phyloP scores from a whole-genome alignment of 495 filamentous ascomycete genomes.

The Jackrogersella minutella region DNA sequence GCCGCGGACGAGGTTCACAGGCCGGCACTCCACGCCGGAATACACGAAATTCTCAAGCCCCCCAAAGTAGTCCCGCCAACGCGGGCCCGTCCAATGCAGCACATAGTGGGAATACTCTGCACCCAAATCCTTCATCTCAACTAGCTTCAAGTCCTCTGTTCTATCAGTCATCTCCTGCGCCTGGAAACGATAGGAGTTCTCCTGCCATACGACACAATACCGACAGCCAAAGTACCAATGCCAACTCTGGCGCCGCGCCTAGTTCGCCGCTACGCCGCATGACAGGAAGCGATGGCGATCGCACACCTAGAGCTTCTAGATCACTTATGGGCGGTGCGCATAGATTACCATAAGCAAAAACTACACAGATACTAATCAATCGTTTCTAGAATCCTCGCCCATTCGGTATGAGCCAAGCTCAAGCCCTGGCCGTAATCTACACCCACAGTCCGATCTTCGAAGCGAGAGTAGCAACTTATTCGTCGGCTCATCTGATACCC shows the following conservation, averaged over 20 bases:
- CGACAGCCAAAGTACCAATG: slow-evolving; percentile 63
- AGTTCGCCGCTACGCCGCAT: slow-evolving; percentile 74
- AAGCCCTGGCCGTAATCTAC: slow-evolving; percentile 71
- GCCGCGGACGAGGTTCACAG: slow-evolving; percentile 63
- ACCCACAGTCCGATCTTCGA: slow-evolving; percentile 68
- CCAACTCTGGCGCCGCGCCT: slow-evolving; percentile 61
- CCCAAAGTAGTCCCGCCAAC: slow-evolving; percentile 60
- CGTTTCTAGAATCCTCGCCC: slow-evolving; percentile 82
- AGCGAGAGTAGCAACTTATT: slow-evolving; percentile 89
- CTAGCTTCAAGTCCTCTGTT: slow-evolving; percentile 82
- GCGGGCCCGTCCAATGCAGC: slow-evolving; percentile 55
- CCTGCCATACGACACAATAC: slow-evolving; percentile 63
- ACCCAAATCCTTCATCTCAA: slow-evolving; percentile 52
- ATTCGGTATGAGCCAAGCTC: slow-evolving; percentile 89
- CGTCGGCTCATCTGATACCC: slow-evolving; percentile 67
- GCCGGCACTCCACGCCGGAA: slow-evolving; percentile 64
- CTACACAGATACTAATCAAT: slow-evolving; percentile 26
- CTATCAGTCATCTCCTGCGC: slow-evolving; percentile 78
- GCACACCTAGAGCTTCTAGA: slow-evolving; percentile 73
- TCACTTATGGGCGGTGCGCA: slow-evolving; percentile 69
- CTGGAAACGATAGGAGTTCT: slow-evolving; percentile 52
- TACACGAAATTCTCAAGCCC: slow-evolving; percentile 59
- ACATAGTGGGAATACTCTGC: slow-evolving; percentile 55
- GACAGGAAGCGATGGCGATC: slow-evolving; percentile 57
- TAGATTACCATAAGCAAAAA: not conserved